Percentiles rank a stretch among this genome's conserved stretches.
Conservation (phyloP, 75 land plant species). For the Cryptomeria japonica region DNA sequence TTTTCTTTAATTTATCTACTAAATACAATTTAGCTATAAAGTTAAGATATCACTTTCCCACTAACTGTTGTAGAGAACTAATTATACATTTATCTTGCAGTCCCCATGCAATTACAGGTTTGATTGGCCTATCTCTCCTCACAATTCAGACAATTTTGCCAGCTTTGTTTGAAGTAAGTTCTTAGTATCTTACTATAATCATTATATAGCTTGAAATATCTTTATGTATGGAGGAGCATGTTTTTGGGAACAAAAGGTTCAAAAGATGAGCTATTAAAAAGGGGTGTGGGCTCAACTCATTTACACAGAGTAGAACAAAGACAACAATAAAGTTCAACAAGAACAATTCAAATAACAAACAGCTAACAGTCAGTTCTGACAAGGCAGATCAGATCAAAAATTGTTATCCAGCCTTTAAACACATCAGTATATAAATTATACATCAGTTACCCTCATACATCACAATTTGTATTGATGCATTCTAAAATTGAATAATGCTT, state of each 20-base stretch:
- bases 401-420: no score
- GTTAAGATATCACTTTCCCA: neutral
- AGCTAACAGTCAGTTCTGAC: no score
- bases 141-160: constrained; percentile 73
- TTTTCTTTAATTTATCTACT: neutral
- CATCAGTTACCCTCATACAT: no score
- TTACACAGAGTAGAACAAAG: no score
- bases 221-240: neutral
- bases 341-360: no score
- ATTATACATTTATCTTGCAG: constrained; percentile 36
- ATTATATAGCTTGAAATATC: neutral
- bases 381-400: no score
- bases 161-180: constrained; percentile 63
- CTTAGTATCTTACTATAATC: neutral
- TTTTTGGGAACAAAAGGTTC: neutral
- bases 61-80: neutral
- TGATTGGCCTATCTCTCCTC: constrained; percentile 70
- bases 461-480: no score
- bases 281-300: no score
- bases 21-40: neutral
- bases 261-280: neutral
- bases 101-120: constrained; percentile 85
- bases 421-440: no score
- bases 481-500: no score
- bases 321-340: no score